These are phyloP conservation scores for Dactylellina parvicollis DNA, from an alignment of 2,329 filamentous ascomycete species.

Conservation along the genomic window DNA sequence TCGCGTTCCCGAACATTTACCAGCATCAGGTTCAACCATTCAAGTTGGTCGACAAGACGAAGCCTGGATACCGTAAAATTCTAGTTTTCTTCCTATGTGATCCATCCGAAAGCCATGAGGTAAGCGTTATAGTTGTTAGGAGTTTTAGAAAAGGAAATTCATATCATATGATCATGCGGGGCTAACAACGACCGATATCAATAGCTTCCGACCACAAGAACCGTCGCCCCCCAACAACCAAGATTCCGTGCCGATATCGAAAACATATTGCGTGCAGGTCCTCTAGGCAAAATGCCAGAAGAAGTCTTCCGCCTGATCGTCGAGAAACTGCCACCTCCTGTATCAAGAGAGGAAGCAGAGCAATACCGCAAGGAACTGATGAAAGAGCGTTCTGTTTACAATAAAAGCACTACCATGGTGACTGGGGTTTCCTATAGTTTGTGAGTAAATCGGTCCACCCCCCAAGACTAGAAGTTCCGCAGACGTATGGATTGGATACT, in stretches of 20 bases:
- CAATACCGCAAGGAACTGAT: constrained; percentile 61
- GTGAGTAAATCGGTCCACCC: constrained; percentile 1
- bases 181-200: neutral
- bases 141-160: no score
- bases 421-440: constrained; percentile 35
- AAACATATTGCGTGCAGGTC: neutral
- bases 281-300: constrained; percentile 42
- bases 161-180: neutral
- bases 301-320: constrained; percentile 54
- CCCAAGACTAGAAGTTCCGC: neutral
- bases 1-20: constrained; percentile 51
- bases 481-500: neutral
- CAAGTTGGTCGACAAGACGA: constrained; percentile 40
- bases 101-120: constrained; percentile 56
- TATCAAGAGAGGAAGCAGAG: constrained; percentile 61
- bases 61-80: constrained; percentile 52
- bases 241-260: constrained; percentile 1
- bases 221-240: constrained; percentile 30
- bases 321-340: constrained; percentile 54
- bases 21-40: constrained; percentile 47
- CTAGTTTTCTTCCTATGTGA: constrained; percentile 53
- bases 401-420: constrained; percentile 31
- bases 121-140: no score
- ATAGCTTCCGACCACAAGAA: constrained; percentile 38
- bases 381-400: constrained; percentile 60